Evolutionary conservation across 2,329 filamentous ascomycete species (phyloP).

Genomic region (Trichoderma sp.): DNA sequence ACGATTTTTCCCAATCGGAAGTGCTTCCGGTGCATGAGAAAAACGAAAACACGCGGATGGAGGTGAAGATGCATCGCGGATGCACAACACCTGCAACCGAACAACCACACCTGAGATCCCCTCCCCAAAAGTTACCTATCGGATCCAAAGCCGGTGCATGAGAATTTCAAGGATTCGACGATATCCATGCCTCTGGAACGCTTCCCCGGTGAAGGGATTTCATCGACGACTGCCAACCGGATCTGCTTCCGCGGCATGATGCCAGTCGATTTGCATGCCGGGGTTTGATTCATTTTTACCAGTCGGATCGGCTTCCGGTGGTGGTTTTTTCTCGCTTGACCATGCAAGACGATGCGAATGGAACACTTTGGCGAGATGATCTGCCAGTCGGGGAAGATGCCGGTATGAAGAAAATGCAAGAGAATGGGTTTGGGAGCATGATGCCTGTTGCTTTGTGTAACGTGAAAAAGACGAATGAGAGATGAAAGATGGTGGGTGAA

Average conservation of each 20-base stretch:
- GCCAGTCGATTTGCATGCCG: not conserved
- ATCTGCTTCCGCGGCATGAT: not conserved
- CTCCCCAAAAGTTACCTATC: not conserved
- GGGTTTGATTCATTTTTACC: not conserved
- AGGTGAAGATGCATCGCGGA: not conserved
- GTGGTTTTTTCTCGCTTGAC: not conserved
- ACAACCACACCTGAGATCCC: not conserved
- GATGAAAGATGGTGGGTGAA: not conserved
- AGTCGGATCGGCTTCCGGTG: not conserved
- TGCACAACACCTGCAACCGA: not conserved
- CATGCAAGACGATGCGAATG: not conserved
- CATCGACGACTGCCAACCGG: not conserved
- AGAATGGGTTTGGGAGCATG: not conserved
- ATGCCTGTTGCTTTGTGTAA: not conserved
- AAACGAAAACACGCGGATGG: not conserved
- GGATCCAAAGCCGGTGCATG: not conserved
- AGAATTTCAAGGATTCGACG: not conserved
- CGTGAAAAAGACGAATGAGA: not conserved
- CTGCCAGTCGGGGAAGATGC: not conserved
- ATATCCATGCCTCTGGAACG: not conserved
- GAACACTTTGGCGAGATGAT: not conserved
- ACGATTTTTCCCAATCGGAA: not conserved
- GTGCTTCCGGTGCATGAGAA: constrained; percentile 2
- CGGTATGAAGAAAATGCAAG: not conserved
- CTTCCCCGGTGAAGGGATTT: not conserved